A percentile compares a stretch with the other conserved stretches of the same genome.
Evolutionary conservation across 441 rosid genomes (phyloP).

Genomic region (Syzygium malaccense): DNA sequence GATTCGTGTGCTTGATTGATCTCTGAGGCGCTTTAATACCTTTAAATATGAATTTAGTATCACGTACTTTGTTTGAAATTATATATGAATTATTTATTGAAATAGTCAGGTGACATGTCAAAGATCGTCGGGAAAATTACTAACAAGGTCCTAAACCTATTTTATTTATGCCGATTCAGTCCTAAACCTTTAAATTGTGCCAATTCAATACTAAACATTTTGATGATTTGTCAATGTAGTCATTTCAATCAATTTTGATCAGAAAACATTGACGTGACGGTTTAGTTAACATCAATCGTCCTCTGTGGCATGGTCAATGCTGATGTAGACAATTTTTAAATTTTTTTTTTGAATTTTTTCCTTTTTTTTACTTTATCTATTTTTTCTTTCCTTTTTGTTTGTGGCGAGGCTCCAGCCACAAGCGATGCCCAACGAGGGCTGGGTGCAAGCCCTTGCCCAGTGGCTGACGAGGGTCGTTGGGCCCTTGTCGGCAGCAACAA

Average conservation of each 20-base stretch:
- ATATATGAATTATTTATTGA: not conserved
- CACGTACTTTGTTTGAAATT: not conserved
- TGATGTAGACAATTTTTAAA: accelerated
- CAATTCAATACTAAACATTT: no score
- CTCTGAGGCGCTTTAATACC: no score
- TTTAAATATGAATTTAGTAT: no score
- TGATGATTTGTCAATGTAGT: no score
- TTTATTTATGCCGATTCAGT: not conserved
- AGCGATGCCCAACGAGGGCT: accelerated
- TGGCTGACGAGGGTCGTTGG: not conserved
- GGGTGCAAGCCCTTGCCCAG: not conserved
- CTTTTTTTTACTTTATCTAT: not conserved
- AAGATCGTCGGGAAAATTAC: not conserved
- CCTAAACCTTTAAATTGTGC: not conserved
- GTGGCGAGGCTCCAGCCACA: not conserved
- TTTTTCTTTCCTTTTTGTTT: not conserved
- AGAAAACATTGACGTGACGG: no score
- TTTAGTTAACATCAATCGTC: no score
- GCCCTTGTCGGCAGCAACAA: not conserved
- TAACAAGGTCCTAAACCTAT: not conserved
- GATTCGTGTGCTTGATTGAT: no score
- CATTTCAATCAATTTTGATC: not conserved
- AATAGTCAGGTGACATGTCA: not conserved
- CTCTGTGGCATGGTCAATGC: accelerated
- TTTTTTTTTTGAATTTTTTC: no score